Conservation (phyloP, 1,139 yeast genomes). For the Hyphopichia buzzinii region DNA sequence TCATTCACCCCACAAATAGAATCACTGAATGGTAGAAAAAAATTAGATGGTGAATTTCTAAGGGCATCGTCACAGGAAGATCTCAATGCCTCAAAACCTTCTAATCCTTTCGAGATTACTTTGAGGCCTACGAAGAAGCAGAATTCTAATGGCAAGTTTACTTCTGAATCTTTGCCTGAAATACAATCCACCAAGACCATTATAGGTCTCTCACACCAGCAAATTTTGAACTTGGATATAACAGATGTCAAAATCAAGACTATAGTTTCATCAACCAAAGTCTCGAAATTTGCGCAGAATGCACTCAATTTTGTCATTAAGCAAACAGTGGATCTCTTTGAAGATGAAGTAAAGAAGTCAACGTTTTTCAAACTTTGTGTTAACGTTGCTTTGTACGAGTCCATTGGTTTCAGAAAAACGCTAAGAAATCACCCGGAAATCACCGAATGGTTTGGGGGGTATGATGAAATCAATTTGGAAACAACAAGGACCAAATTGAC, state of each 20-base stretch:
- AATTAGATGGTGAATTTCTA: background rate
- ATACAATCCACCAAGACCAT: constrained; percentile 39
- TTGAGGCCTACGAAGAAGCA: constrained; percentile 30
- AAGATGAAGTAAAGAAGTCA: constrained; percentile 20
- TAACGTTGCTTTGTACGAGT: constrained; percentile 39
- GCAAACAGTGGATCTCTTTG: constrained; percentile 28
- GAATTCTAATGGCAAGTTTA: constrained; percentile 25
- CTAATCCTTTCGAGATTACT: constrained; percentile 29
- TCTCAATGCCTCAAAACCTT: background rate
- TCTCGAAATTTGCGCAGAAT: constrained; percentile 32
- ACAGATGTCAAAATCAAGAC: constrained; percentile 43
- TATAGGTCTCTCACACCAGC: constrained; percentile 39
- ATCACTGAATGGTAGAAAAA: constrained; percentile 1
- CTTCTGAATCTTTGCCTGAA: constrained; percentile 31
- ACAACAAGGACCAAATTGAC: constrained; percentile 37
- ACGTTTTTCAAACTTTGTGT: constrained; percentile 34
- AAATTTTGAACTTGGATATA: constrained; percentile 31
- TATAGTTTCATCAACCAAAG: constrained; percentile 29
- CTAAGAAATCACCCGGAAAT: constrained; percentile 26
- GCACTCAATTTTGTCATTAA: constrained; percentile 27
- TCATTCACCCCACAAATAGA: constrained; percentile 1
- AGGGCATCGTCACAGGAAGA: constrained; percentile 1
- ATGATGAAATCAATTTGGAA: constrained; percentile 34
- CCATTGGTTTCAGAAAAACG: constrained; percentile 36
- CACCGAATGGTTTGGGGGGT: constrained; percentile 29